Evolutionary conservation across 2,329 filamentous ascomycete genomes (phyloP).

Genomic region (Cercospora berteroae): DNA sequence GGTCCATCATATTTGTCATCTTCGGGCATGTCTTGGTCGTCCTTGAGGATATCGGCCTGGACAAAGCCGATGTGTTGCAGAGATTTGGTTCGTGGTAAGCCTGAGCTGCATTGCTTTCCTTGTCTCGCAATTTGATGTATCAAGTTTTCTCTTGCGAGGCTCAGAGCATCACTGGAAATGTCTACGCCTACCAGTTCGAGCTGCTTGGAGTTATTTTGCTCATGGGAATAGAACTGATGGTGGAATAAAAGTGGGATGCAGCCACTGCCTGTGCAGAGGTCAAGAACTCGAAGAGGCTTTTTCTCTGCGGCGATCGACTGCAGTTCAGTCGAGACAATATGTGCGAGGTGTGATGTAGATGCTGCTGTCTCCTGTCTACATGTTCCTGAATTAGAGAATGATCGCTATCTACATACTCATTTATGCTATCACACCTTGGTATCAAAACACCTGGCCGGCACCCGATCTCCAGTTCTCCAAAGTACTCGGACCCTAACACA

Average conservation of each 20-base stretch:
- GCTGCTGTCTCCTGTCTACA: slow-evolving; percentile 50
- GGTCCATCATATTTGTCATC: neutral
- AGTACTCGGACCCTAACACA: slow-evolving; percentile 81
- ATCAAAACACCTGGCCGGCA: slow-evolving; percentile 80
- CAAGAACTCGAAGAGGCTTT: slow-evolving; percentile 61
- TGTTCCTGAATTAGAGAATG: slow-evolving; percentile 14
- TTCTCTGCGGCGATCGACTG: slow-evolving; percentile 9
- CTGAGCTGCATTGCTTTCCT: slow-evolving; percentile 44
- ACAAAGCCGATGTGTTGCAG: slow-evolving; percentile 35
- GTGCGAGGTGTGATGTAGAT: slow-evolving; percentile 38
- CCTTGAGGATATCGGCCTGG: slow-evolving; percentile 37
- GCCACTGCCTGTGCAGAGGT: slow-evolving; percentile 87
- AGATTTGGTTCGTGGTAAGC: slow-evolving; percentile 10
- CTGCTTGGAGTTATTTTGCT: slow-evolving; percentile 14
- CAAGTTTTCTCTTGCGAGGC: slow-evolving; percentile 63
- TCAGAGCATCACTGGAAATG: slow-evolving; percentile 64
- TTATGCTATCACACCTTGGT: slow-evolving; percentile 57
- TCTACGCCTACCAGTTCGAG: slow-evolving; percentile 69
- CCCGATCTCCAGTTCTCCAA: slow-evolving; percentile 75
- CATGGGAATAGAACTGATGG: slow-evolving; percentile 52
- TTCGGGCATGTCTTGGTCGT: neutral
- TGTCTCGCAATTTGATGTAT: slow-evolving; percentile 25
- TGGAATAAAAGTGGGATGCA: slow-evolving; percentile 81
- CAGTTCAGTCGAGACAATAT: slow-evolving; percentile 27
- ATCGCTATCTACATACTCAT: neutral